Percentiles rank a stretch among this genome's conserved stretches.
Evolutionary conservation across 257 asterid genomes (phyloP).

Genomic region (Cinchona pubescens): DNA sequence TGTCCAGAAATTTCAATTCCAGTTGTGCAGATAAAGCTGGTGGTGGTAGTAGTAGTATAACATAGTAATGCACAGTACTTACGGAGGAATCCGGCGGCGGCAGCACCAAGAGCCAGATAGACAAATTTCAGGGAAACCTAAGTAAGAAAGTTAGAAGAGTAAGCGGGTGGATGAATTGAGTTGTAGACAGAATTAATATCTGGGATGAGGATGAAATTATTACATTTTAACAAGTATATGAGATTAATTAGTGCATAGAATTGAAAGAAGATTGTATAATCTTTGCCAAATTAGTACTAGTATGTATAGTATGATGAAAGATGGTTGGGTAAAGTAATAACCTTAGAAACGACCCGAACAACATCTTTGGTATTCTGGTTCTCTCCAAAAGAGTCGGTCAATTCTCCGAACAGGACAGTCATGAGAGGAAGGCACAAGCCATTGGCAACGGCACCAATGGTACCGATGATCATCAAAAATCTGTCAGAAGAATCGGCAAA

Average conservation of each 20-base stretch:
- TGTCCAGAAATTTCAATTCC: background rate
- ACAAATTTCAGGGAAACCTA: slow-evolving; percentile 69
- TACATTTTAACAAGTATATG: too few species aligned
- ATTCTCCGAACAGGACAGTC: slow-evolving; percentile 70
- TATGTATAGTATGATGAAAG: background rate
- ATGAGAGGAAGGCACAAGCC: slow-evolving; percentile 68
- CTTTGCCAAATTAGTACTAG: background rate
- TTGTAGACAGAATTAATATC: too few species aligned
- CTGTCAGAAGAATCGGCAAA: slow-evolving; percentile 62
- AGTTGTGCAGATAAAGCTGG: background rate
- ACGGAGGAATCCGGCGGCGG: slow-evolving; percentile 70
- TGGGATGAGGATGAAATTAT: background rate
- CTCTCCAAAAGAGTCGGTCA: slow-evolving; percentile 63
- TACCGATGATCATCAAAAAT: slow-evolving; percentile 58
- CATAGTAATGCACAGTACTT: slow-evolving; percentile 18
- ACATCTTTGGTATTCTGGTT: slow-evolving; percentile 22
- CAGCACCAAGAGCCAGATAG: slow-evolving; percentile 68
- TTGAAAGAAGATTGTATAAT: background rate
- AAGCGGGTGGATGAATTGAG: background rate
- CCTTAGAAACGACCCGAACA: slow-evolving; percentile 52
- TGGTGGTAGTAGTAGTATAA: background rate
- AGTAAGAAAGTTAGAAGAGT: background rate
- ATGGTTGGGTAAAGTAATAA: slow-evolving; percentile 5
- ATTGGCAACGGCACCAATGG: slow-evolving; percentile 61
- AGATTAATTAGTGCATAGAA: too few species aligned